Percentiles rank a stretch among this genome's conserved stretches.
phyloP scores from a whole-genome alignment of 106 monocot genomes.

The Cymbidium sinense region DNA sequence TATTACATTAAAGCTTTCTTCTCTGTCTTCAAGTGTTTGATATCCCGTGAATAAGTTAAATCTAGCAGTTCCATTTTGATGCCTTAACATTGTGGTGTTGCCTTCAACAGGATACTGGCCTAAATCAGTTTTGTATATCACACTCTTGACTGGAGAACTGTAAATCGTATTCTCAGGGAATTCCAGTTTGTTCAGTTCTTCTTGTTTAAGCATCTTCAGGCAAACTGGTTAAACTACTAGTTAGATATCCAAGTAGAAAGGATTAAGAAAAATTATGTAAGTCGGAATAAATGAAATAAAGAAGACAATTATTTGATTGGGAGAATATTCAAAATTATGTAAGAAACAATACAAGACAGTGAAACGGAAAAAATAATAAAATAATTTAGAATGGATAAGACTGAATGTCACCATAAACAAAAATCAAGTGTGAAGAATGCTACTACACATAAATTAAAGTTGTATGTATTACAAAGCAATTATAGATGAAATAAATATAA shows the following conservation, averaged over 20 bases:
- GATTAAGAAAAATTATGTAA: neutral
- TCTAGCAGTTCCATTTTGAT: conserved; percentile 30
- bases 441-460: neutral
- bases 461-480: neutral
- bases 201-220: conserved; percentile 56
- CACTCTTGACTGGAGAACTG: conserved; percentile 40
- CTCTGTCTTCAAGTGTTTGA: conserved; percentile 73
- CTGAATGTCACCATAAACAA: neutral
- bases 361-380: neutral
- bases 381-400: neutral
- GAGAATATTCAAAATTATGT: neutral
- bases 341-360: neutral
- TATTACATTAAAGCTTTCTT: conserved; percentile 85
- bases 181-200: conserved; percentile 54
- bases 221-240: conserved; percentile 43
- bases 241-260: neutral
- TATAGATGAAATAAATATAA: neutral
- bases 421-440: too few species aligned
- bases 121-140: conserved; percentile 58
- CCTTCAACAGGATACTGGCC: conserved; percentile 8
- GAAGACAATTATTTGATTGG: neutral
- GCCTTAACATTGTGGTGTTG: conserved; percentile 19
- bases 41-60: conserved; percentile 85
- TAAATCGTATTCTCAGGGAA: conserved; percentile 36
- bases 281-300: neutral